phyloP scores from a whole-genome alignment of 352 stramenopile species.

The Globisporangium nunn region DNA sequence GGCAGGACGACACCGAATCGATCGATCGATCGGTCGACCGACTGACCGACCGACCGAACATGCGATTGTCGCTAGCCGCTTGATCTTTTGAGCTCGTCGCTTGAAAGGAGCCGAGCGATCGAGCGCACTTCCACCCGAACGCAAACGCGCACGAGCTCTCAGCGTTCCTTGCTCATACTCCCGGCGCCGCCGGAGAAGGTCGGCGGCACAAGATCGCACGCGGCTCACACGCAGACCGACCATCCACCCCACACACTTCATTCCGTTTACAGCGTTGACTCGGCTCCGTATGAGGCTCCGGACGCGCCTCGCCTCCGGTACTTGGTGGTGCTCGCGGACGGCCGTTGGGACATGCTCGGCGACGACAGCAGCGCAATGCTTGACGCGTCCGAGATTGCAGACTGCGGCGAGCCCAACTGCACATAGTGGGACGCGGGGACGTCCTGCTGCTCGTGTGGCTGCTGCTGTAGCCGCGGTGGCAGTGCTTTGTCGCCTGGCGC shows the following conservation, averaged over 20 bases:
- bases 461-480: conserved; percentile 18
- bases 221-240: background rate
- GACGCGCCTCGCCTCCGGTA: background rate
- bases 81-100: no score
- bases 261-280: background rate
- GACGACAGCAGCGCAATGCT: conserved; percentile 62
- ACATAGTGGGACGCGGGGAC: conserved; percentile 17
- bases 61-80: no score
- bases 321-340: background rate
- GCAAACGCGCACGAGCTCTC: no score
- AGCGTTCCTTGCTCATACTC: no score
- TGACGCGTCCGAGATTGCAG: conserved; percentile 38
- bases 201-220: no score
- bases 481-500: conserved; percentile 13
- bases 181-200: no score
- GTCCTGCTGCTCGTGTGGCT: no score
- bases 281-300: background rate
- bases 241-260: background rate
- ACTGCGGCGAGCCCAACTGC: conserved; percentile 52
- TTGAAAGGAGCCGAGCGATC: no score
- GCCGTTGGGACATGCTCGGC: conserved; percentile 17
- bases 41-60: no score
- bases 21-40: no score
- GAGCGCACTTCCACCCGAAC: no score
- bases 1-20: no score